Evolutionary conservation across 805 yeast genomes (phyloP).

Genomic region (Scheffersomyces lignosus): DNA sequence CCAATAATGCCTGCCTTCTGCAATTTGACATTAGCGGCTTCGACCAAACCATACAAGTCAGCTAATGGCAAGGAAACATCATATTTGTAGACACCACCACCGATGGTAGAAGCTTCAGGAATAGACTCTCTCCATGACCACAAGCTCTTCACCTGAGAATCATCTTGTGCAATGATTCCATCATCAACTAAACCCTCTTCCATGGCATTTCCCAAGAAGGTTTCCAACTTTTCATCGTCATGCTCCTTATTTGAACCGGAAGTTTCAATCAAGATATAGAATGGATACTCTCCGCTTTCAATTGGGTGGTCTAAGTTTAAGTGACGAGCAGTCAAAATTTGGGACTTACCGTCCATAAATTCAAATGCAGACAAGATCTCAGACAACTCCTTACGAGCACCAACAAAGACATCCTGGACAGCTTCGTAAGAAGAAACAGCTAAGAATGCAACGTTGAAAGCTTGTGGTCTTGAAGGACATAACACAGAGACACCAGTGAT

Average conservation of each 20-base stretch:
- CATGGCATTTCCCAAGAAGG: slow-evolving; percentile 81
- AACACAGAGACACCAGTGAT: slow-evolving; percentile 87
- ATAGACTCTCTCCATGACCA: slow-evolving; percentile 97
- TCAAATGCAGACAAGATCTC: slow-evolving; percentile 93
- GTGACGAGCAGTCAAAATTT: slow-evolving; percentile 59
- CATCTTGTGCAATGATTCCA: slow-evolving; percentile 96
- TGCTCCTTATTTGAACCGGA: slow-evolving; percentile 94
- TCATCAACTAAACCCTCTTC: slow-evolving; percentile 83
- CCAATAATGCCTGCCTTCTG: slow-evolving; percentile 58
- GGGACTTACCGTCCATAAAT: slow-evolving; percentile 82
- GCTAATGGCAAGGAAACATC: slow-evolving; percentile 90
- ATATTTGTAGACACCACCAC: slow-evolving; percentile 96
- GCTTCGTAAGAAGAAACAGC: slow-evolving; percentile 79
- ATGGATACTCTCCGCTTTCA: slow-evolving; percentile 74
- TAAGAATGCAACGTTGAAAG: slow-evolving; percentile 83
- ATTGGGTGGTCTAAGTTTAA: slow-evolving; percentile 71
- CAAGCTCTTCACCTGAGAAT: slow-evolving; percentile 73
- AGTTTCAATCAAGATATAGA: slow-evolving; percentile 89
- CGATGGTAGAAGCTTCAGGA: slow-evolving; percentile 81
- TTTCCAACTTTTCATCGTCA: slow-evolving; percentile 85
- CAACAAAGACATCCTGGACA: slow-evolving; percentile 79
- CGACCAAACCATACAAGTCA: slow-evolving; percentile 79
- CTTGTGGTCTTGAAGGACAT: slow-evolving; percentile 86
- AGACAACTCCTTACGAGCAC: slow-evolving; percentile 74
- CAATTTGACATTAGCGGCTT: slow-evolving; percentile 67